Evolutionary conservation across 2,329 filamentous ascomycete genomes (phyloP), one percentile per base, ranked within the genome.

Genomic region (Fusarium fujikuroi): DNA sequence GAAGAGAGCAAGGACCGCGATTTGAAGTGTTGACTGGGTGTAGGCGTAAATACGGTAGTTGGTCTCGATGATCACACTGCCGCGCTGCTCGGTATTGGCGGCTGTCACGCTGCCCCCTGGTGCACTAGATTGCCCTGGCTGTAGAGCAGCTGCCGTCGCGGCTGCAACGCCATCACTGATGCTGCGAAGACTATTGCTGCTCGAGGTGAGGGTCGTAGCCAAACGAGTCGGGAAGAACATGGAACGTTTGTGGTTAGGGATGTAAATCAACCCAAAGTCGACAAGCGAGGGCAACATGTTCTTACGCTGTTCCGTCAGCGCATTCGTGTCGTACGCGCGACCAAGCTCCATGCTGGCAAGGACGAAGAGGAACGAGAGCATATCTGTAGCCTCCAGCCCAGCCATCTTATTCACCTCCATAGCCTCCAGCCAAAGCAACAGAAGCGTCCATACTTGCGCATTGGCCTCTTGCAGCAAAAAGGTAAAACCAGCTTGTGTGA

Each of bases 11-110:
- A 99, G 91, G 68, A 99, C 94, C 60, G 95, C 94, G 73, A 98
- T 99, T 82, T 98, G 95, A 2, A 99, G 90, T 0, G 95, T 94
- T 0, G 95, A 97, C 39, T 93, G 92, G 11, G 97, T 98, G 85
- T 99, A 99, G 37, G 96, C 96, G 84, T 99, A 99, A 75, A 99
- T 85, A 32, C 96, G 93, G 85, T 98, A 98, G 84, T 99, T 99
- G 14, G 96, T 99, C 85, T 99, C 96, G 75, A 99, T 90, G 78
- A 99, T 95, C 79, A 99, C 94, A 84, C 94, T 96, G 71, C 95
- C 95, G 77, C 91, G 91, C 71, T 86, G 83, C 23, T 88, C 85
- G 59, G 82, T 78, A 34, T 63, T 78, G 30, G 81, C 77, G 23
- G 78, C 79, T 3, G 82, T 77, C 30, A 82, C 83, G 25, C 81